Evolutionary conservation across 176 grass and related monocot species (phyloP), one percentile per base, ranked within the genome.

Genomic region (Ananas comosus): DNA sequence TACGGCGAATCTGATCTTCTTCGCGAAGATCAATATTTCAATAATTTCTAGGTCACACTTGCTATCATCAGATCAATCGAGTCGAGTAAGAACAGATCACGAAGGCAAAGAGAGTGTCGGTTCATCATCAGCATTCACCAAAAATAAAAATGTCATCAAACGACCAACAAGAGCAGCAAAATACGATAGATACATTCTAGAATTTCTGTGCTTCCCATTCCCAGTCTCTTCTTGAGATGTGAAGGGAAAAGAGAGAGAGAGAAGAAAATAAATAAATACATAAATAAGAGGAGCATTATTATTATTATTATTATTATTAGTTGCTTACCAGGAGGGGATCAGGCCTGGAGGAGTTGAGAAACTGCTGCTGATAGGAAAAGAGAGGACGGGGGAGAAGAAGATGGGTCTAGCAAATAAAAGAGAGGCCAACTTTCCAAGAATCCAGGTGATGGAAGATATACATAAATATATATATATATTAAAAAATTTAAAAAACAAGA

Each of bases 401-500:
- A 6, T 18, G 12, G 63, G 16, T 12, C 27, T 12, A 3, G 5
- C 27, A 21, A 64, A 24, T 24, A 24, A 24, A 28, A 64, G 12
- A 12, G 18, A 33, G 19, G n/a, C 16, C 19, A 10, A 61, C n/a
- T 19, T 61, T 22, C 22, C 16, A 19, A n/a, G n/a, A n/a, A n/a
- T n/a, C n/a, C n/a, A n/a, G n/a, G n/a, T n/a, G n/a, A n/a, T n/a
- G n/a, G n/a, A n/a, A n/a, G n/a, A n/a, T n/a, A n/a, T n/a, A n/a
- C n/a, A n/a, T n/a, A n/a, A n/a, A n/a, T n/a, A n/a, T n/a, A n/a
- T n/a, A n/a, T n/a, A n/a, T n/a, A n/a, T n/a, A n/a, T n/a, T n/a
- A 23, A 23, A 23, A 59, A 75, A 76, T 69, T 85, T 79, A 24
- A 69, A 65, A 48, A 70, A 18, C 22, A 22, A 28, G 13, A 23